Conservation (phyloP, 2,329 filamentous ascomycete genomes). For the Cercospora sp. region DNA sequence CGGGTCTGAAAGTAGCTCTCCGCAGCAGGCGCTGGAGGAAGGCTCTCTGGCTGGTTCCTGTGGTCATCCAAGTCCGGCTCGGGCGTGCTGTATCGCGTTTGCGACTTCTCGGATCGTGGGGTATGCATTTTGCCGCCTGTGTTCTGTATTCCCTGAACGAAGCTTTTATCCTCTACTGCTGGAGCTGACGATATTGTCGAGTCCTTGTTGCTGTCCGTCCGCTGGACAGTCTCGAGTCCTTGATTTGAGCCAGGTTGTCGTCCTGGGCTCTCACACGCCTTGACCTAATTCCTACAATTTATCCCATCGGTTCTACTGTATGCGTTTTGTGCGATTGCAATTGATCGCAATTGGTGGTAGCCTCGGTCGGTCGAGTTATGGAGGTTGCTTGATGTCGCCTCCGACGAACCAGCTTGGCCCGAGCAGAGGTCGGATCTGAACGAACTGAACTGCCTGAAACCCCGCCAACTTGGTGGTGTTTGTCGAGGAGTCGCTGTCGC, state of each 20-base stretch:
- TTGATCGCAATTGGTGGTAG: constrained; percentile 14
- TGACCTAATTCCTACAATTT: constrained; percentile 26
- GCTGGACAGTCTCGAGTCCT: constrained; percentile 3
- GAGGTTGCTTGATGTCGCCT: constrained; percentile 88
- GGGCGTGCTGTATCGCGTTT: constrained; percentile 69
- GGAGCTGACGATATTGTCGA: background rate
- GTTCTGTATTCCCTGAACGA: background rate
- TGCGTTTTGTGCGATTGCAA: constrained; percentile 11
- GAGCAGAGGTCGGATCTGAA: constrained; percentile 82
- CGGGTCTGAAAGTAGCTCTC: constrained; percentile 42
- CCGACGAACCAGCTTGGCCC: constrained; percentile 95
- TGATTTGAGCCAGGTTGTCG: constrained; percentile 15
- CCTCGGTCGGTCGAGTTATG: constrained; percentile 70
- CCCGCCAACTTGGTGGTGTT: constrained; percentile 92
- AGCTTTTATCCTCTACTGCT: background rate
- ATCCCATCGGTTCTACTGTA: constrained; percentile 33
- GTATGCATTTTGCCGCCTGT: constrained; percentile 47
- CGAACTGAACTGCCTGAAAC: constrained; percentile 68
- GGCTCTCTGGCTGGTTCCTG: constrained; percentile 64
- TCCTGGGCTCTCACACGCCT: constrained; percentile 19
- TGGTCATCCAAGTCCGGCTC: constrained; percentile 86
- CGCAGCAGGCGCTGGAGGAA: constrained; percentile 60
- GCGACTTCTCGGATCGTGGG: constrained; percentile 65
- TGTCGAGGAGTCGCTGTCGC: constrained; percentile 36
- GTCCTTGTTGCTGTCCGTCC: constrained; percentile 8